Evolutionary conservation across 2,329 filamentous ascomycete genomes (phyloP), one percentile per base, ranked within the genome.

Genomic region (Coniochaeta sp.): DNA sequence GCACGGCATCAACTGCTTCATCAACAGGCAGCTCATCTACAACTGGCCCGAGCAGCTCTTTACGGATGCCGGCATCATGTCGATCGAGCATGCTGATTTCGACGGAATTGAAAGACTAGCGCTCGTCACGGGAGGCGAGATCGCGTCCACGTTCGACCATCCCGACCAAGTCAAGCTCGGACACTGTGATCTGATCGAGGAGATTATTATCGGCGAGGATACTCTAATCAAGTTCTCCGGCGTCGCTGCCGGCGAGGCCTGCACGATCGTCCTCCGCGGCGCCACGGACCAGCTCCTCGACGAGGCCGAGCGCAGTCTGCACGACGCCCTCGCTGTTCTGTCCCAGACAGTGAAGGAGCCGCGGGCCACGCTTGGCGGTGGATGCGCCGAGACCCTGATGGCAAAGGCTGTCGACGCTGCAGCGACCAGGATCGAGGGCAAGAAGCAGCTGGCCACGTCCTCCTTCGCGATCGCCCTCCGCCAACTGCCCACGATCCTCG

Each of bases 21-120:
- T 99, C 76, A 99, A 99, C 84, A 84, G 95, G 68, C 95, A 99
- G 76, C 86, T 99, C 65, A 99, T 99, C 79, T 99, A 99, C 84
- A 99, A 99, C 83, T 99, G 95, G 95, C 95, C 95, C 6, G 95
- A 99, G 77, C 95, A 99, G 78, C 88, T 99, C 55, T 99, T 99
- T 72, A 92, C 93, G 38, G 95, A 99, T 74, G 93, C 93, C 8
- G 95, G 95, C 63, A 98, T 99, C 76, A 90, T 96, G 82, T 96
- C 92, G 30, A 99, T 99, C 68, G 95, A 99, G 80, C 95, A 99
- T 74, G 95, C 95, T 66, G 95, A 99, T 78, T 99, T 99, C 71
- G 95, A 99, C 72, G 95, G 95, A 65, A 96, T 99, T 66, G 95
- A 99, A 81, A 86, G 95, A 50, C 77, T 99, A 68, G 93, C 95